A percentile compares a stretch with the other conserved stretches of the same genome.
Conservation (phyloP, 768 basidiomycete genomes). For the Rhodotorula graminis region DNA sequence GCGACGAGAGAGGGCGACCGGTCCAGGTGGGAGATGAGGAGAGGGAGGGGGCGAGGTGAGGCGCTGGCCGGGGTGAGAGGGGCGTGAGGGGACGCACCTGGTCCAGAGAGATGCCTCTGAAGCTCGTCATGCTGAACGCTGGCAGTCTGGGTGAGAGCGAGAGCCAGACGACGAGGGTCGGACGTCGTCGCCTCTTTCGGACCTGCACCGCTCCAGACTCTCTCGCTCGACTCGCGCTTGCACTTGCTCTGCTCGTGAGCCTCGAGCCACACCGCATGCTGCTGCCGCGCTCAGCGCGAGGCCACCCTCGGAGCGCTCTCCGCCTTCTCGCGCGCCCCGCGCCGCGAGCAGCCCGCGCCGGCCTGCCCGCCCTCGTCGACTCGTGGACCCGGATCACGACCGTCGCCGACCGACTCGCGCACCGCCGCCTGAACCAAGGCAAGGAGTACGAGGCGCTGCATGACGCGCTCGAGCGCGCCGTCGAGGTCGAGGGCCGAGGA, state of each 20-base stretch:
- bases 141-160: neutral
- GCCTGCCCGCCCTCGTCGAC: constrained; percentile 62
- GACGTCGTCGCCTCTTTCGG: too few species aligned
- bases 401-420: constrained; percentile 78
- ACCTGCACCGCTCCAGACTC: too few species aligned
- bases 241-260: too few species aligned
- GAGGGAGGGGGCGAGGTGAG: neutral
- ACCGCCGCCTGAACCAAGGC: constrained; percentile 84
- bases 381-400: constrained; percentile 88
- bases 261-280: too few species aligned
- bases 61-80: too few species aligned
- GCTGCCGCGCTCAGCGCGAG: too few species aligned
- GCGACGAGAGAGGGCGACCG: neutral
- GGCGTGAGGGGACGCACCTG: neutral
- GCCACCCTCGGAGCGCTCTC: too few species aligned
- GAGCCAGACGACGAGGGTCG: neutral
- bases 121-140: neutral
- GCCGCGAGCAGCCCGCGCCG: constrained; percentile 52
- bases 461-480: constrained; percentile 66
- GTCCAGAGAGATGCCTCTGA: neutral
- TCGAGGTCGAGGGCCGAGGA: constrained; percentile 9
- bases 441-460: constrained; percentile 60
- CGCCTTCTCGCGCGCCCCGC: constrained; percentile 79
- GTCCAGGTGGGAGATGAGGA: neutral
- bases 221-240: too few species aligned